These are phyloP conservation scores for Orbilia oligospora DNA, from an alignment of 2,329 filamentous ascomycete genomes.

Conservation along the genomic window DNA sequence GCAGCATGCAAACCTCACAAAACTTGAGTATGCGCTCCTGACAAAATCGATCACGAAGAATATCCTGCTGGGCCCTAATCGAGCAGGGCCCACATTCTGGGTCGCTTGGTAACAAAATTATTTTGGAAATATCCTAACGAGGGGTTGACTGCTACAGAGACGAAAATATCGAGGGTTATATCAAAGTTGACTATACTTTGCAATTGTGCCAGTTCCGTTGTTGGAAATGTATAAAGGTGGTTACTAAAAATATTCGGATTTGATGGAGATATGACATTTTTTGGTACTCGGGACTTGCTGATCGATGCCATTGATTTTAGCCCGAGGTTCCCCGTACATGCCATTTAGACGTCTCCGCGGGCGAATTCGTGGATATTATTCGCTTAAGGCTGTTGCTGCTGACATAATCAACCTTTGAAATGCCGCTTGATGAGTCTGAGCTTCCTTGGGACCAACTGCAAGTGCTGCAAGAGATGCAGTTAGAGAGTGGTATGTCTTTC, in stretches of 20 bases:
- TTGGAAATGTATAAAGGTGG: slow-evolving; percentile 39
- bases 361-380: slow-evolving; percentile 27
- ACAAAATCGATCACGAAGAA: not conserved
- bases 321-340: slow-evolving; percentile 28
- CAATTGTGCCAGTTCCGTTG: no score
- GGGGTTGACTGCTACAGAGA: no score
- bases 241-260: slow-evolving; percentile 57
- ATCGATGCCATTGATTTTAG: slow-evolving; percentile 32
- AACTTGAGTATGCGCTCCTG: not conserved
- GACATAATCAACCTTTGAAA: slow-evolving; percentile 31
- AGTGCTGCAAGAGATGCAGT: no score
- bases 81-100: not conserved
- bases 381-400: slow-evolving; percentile 38
- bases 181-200: no score
- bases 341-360: slow-evolving; percentile 19
- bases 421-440: slow-evolving; percentile 25
- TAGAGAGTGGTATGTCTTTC: no score
- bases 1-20: slow-evolving; percentile 25
- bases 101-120: not conserved
- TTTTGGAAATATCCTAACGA: not conserved
- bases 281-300: slow-evolving; percentile 39
- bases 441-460: no score
- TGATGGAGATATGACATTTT: slow-evolving; percentile 37
- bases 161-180: no score
- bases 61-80: not conserved